phyloP scores from a whole-genome alignment of 495 filamentous ascomycete genomes.

The Hypoxylon subgilvum region DNA sequence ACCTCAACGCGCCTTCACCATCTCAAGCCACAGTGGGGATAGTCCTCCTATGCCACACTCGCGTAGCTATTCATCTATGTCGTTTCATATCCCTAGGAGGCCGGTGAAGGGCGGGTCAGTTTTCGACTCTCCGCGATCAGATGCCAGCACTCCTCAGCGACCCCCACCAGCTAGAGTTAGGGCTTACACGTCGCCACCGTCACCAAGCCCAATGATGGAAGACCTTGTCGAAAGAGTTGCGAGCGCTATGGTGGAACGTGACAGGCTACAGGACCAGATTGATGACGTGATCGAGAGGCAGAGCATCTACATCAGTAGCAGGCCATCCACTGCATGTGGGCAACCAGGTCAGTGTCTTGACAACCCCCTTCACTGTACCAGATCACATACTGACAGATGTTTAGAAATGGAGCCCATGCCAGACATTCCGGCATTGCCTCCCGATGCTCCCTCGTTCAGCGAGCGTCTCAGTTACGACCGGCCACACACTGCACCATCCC shows the following conservation, averaged over 20 bases:
- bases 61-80: conserved; percentile 55
- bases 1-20: conserved; percentile 49
- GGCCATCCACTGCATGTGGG: conserved; percentile 53
- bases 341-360: conserved; percentile 26
- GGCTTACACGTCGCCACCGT: conserved; percentile 37
- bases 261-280: conserved; percentile 58
- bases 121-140: conserved; percentile 39
- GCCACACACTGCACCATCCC: conserved; percentile 44
- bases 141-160: conserved; percentile 31
- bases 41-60: conserved; percentile 47
- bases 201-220: conserved; percentile 45
- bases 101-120: conserved; percentile 44
- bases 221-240: conserved; percentile 58
- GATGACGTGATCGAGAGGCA: conserved; percentile 60
- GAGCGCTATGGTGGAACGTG: conserved; percentile 58
- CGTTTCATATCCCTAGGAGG: conserved; percentile 59
- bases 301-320: conserved; percentile 57
- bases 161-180: conserved; percentile 42
- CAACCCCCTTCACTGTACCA: neutral
- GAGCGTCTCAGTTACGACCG: conserved; percentile 54
- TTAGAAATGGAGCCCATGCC: conserved; percentile 54
- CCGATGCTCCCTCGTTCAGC: conserved; percentile 56
- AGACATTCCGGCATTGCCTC: conserved; percentile 52
- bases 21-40: conserved; percentile 45
- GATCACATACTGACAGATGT: conserved; percentile 18